Evolutionary conservation across 345 rosid genomes (phyloP), one percentile per base, ranked within the genome.

Genomic region (Acer campestre): DNA sequence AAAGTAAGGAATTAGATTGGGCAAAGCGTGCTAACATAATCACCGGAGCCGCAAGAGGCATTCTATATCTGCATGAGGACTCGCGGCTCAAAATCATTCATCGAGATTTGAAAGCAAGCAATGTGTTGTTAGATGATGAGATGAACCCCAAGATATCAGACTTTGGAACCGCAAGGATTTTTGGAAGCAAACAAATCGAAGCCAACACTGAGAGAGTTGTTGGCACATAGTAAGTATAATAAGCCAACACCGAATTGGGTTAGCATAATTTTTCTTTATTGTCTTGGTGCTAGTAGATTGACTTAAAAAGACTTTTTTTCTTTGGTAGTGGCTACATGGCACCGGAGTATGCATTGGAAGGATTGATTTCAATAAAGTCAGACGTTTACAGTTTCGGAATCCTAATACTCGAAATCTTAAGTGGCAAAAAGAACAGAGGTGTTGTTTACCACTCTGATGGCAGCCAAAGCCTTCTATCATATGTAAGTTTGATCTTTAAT

Each of bases 81-180:
- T 90, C 89, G 22, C 80, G 87, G 51, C 87, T 88, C 11, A 88
- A 81, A 64, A 85, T 87, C 76, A 80, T 87, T 23, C 92, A 89
- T 63, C 70, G 89, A 7, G 89, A 89, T 73, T 14, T 86, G 79
- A 89, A 88, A 69, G 85, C 81, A 64, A 87, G 89, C 73, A 87
- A 87, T 76, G 78, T 90, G 20, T 77, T 90, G 48, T 75, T 90
- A 51, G 94, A 88, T 22, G 79, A 85, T 2, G 79, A 87, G 44
- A 80, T 87, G 90, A 85, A 80, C 61, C 89, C 90, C 0, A 88
- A 90, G 68, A 88, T 88, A 70, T 88, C 88, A 0, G 89, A 90
- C 58, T 88, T 90, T 20, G 90, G 94, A 29, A 87, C 86, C 0
- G 94, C 90, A 10, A 84, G 84, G 70, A 88, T 85, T 49, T 90